Percentiles rank a stretch among this genome's conserved stretches.
Conservation (phyloP, 2,329 filamentous ascomycete genomes). For the Arthrobotrys sphaeroides region DNA sequence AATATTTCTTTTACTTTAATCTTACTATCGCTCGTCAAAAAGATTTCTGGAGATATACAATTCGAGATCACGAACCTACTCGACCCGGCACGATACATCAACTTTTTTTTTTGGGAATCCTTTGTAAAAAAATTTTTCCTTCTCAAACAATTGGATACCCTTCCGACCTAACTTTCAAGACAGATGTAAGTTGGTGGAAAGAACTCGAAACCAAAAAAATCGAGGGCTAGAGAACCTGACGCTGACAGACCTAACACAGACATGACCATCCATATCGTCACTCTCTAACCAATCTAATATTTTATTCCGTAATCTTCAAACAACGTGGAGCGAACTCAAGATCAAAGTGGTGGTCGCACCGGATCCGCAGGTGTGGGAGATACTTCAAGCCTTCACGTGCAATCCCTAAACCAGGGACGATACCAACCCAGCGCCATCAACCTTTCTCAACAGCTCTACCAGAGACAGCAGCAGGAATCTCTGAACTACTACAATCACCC, state of each 20-base stretch:
- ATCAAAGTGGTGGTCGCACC: conserved; percentile 53
- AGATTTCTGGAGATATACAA: conserved; percentile 15
- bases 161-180: conserved; percentile 3
- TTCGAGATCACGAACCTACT: not conserved
- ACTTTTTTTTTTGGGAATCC: not conserved
- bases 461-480: conserved; percentile 51
- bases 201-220: too few relatives aligned
- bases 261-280: conserved; percentile 38
- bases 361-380: conserved; percentile 53
- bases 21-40: not conserved
- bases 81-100: not conserved
- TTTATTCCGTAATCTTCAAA: conserved; percentile 33
- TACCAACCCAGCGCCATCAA: conserved; percentile 42
- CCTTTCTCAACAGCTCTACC: conserved; percentile 48
- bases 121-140: too few relatives aligned
- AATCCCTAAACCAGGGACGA: conserved; percentile 50
- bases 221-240: not conserved
- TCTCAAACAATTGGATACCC: conserved; percentile 9
- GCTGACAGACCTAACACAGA: not conserved
- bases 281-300: conserved; percentile 14
- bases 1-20: not conserved
- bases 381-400: conserved; percentile 49
- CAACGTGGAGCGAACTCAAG: conserved; percentile 54
- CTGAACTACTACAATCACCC: conserved; percentile 50
- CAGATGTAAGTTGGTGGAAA: conserved; percentile 30